These are phyloP conservation scores for Alternaria metachromatica DNA, from an alignment of 2,329 filamentous ascomycete genomes.

Conservation along the genomic window DNA sequence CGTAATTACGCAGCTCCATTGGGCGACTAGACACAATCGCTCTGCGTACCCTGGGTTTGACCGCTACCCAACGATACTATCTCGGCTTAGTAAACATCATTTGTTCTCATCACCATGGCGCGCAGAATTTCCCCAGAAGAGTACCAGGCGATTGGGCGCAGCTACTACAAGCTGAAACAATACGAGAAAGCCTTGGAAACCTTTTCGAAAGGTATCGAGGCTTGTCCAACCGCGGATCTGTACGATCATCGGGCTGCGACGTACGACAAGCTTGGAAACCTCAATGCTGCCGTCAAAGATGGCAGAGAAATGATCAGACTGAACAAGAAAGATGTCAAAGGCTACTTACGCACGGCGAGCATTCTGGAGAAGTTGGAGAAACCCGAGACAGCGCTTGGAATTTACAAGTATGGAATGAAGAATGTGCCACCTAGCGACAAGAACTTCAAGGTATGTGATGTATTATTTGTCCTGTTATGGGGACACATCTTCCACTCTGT, in stretches of 20 bases:
- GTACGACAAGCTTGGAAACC: slow-evolving; percentile 60
- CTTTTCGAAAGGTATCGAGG: slow-evolving; percentile 43
- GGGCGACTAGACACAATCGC: neutral
- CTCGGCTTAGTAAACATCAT: neutral
- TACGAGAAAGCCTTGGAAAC: slow-evolving; percentile 44
- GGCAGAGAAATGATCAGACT: slow-evolving; percentile 63
- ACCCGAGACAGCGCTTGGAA: slow-evolving; percentile 59
- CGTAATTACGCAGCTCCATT: neutral
- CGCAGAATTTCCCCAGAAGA: slow-evolving; percentile 43
- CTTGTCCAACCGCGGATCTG: slow-evolving; percentile 43
- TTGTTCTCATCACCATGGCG: slow-evolving; percentile 26
- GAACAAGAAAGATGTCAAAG: slow-evolving; percentile 59
- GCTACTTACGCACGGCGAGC: slow-evolving; percentile 64
- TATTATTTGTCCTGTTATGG: neutral
- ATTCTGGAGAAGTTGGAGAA: slow-evolving; percentile 58
- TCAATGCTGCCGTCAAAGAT: slow-evolving; percentile 61
- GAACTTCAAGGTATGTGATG: slow-evolving; percentile 36
- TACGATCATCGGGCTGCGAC: slow-evolving; percentile 64
- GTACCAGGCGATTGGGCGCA: slow-evolving; percentile 43
- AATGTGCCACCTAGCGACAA: slow-evolving; percentile 52
- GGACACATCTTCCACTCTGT: neutral
- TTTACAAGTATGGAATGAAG: slow-evolving; percentile 66
- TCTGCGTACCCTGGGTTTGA: neutral
- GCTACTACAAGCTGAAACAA: slow-evolving; percentile 46
- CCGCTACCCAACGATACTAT: neutral